Evolutionary conservation across 768 basidiomycete genomes (phyloP).

Genomic region (Trametes cingulata): DNA sequence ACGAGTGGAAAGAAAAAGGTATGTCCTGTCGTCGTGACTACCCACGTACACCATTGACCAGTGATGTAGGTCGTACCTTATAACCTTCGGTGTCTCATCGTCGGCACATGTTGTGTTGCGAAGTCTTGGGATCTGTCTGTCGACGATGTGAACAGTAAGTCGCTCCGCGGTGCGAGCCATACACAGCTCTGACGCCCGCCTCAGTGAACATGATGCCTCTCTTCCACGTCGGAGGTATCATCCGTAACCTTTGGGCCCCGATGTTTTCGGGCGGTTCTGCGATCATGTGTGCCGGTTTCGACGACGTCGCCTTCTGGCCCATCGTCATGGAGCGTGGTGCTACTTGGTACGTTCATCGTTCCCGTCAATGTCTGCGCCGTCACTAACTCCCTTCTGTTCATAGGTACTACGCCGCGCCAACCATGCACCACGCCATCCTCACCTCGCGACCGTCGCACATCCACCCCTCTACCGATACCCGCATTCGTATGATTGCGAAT

Average conservation of each 20-base stretch:
- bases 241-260: constrained; percentile 17
- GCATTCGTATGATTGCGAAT: constrained; percentile 50
- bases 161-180: neutral
- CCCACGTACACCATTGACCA: too few species aligned
- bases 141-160: constrained; percentile 49
- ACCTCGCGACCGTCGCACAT: constrained; percentile 37
- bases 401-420: constrained; percentile 54
- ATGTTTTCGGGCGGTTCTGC: constrained; percentile 17
- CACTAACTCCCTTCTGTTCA: neutral
- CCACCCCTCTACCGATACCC: constrained; percentile 35
- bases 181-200: neutral
- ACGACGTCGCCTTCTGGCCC: constrained; percentile 30
- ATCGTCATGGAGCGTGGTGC: constrained; percentile 38
- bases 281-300: constrained; percentile 18
- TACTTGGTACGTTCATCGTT: constrained; percentile 49
- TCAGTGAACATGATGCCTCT: constrained; percentile 28
- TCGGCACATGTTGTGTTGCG: constrained; percentile 46
- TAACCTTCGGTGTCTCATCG: constrained; percentile 42
- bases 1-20: constrained; percentile 57
- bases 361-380: neutral
- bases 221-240: constrained; percentile 18
- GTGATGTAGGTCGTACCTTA: constrained; percentile 42
- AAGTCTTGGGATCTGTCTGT: constrained; percentile 43
- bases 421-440: constrained; percentile 52
- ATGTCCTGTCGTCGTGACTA: too few species aligned